Conservation (phyloP, 1,284 basidiomycete genomes). For the Irpex sp. region DNA sequence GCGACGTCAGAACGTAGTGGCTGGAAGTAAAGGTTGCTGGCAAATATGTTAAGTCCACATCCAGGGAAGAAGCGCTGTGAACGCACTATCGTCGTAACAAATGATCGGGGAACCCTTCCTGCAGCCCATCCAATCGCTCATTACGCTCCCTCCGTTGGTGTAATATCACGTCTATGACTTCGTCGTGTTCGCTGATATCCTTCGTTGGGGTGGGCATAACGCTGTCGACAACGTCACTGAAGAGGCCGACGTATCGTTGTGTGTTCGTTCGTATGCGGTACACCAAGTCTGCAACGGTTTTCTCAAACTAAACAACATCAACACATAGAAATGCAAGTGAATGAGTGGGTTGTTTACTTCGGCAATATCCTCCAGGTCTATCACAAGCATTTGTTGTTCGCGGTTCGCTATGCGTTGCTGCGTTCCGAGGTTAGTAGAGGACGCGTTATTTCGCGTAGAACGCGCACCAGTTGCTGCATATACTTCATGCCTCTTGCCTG, state of each 20-base stretch:
- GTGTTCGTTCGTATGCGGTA: slow-evolving; percentile 79
- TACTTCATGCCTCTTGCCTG: slow-evolving; percentile 67
- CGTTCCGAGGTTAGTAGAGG: slow-evolving; percentile 19
- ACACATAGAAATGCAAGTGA: neutral
- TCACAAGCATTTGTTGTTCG: slow-evolving; percentile 78
- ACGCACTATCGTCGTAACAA: slow-evolving; percentile 92
- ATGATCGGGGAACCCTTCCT: slow-evolving; percentile 82
- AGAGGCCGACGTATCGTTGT: slow-evolving; percentile 86
- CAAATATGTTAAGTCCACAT: neutral
- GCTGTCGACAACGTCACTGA: slow-evolving; percentile 87
- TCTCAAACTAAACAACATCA: slow-evolving; percentile 48
- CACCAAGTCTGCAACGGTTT: slow-evolving; percentile 62
- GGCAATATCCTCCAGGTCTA: slow-evolving; percentile 79
- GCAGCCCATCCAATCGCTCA: slow-evolving; percentile 61
- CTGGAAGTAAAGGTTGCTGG: slow-evolving; percentile 89
- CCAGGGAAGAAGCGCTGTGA: slow-evolving; percentile 8
- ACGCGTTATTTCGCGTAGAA: slow-evolving; percentile 10
- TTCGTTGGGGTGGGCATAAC: slow-evolving; percentile 83
- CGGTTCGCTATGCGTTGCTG: slow-evolving; percentile 92
- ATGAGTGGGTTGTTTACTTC: slow-evolving; percentile 36
- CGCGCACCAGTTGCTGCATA: slow-evolving; percentile 79
- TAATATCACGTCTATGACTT: slow-evolving; percentile 92
- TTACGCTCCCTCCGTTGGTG: slow-evolving; percentile 91
- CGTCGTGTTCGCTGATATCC: slow-evolving; percentile 84
- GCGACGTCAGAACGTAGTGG: slow-evolving; percentile 70